Evolutionary conservation across 2,329 filamentous ascomycete species (phyloP), one percentile per base, ranked within the genome.

Genomic region (Colletotrichum sp.): DNA sequence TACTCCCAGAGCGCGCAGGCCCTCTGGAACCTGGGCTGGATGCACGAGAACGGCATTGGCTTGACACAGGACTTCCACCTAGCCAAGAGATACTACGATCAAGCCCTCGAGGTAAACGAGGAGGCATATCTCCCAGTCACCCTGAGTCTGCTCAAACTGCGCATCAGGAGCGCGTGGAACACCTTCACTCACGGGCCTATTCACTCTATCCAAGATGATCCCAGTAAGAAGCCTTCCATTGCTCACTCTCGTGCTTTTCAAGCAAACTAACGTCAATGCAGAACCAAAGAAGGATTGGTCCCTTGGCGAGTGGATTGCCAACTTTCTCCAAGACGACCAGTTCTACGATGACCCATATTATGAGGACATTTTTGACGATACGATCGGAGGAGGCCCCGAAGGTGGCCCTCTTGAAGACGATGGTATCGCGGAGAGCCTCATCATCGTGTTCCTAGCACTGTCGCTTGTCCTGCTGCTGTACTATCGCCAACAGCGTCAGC

Each of bases 21-120:
- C 16, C 92, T 98, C 73, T 99, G 96, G 91, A 99, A 99, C 81
- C 89, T 99, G 16, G 98, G 97, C 7, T 99, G 97, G 97, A 99
- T 99, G 96, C 96, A 99, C 82, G 97, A 99, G 85, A 98, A 99
- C 81, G 97, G 97, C 9, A 90, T 99, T 66, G 95, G 96, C 3
- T 91, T 99, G 24, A 94, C 95, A 71, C 97, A 99, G 83, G 97
- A 99, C 82, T 99, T 98, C 83, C 97, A 99, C 82, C 92, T 99
- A 72, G 97, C 98, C 3, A 99, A 99, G 86, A 90, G 97, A 70
- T 98, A 96, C 85, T 99, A 99, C 82, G 97, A 99, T 81, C 91
- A 97, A 76, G 96, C 97, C 1, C 87, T 98, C 34, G 95, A 96
- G 81, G 96, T 96, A 1, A 99, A 98, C 80, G 90, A 93, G 65